Evolutionary conservation across 495 filamentous ascomycete species (phyloP), one percentile per base, ranked within the genome.

Genomic region (Aspergillus avenaceus): DNA sequence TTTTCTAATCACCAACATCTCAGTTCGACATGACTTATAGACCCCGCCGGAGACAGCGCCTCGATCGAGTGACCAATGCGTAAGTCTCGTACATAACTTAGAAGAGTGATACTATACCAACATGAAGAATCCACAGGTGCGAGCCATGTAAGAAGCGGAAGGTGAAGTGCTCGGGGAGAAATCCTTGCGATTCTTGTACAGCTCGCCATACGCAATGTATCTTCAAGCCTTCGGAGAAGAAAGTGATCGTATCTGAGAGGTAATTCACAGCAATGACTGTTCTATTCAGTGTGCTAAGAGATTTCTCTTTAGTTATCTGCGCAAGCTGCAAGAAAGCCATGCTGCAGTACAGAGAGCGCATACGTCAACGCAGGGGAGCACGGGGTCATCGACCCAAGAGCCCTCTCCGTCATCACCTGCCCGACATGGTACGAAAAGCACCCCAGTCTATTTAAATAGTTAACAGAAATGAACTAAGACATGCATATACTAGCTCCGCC

Each of bases 131-230:
- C 7, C 4, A 8, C 19, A 47, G 45, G 16, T 37, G 29, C 25
- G 45, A 47, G 24, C 16, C 28, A 13, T 47, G 45, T 24, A 47
- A 37, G 19, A 47, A 37, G 25, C 21, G 29, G 13, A 47, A 47
- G 29, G 23, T 24, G 2, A 47, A 47, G 37, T 47, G 29, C 29
- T 47, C 44, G 9, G 45, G 45, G n/a, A 32, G 24, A n/a, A 23
- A 13, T n/a, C 45, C 29, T 22, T 47, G 45, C 28, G 28, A 47
- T 8, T n/a, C 27, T 6, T 47, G 45, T 36, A 36, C 18, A 8
- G 27, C 45, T 16, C 40, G 40, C 21, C 40, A 24, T 16, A 24
- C 14, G 4, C 4, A 42, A 42, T 42, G 40, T 24, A 23, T 42
- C 14, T 22, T 42, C 8, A 19, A 8, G 7, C 8, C 21, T 16